These are phyloP conservation scores for Amphibolis antarctica DNA, from an alignment of 106 monocot species.

Conservation along the genomic window DNA sequence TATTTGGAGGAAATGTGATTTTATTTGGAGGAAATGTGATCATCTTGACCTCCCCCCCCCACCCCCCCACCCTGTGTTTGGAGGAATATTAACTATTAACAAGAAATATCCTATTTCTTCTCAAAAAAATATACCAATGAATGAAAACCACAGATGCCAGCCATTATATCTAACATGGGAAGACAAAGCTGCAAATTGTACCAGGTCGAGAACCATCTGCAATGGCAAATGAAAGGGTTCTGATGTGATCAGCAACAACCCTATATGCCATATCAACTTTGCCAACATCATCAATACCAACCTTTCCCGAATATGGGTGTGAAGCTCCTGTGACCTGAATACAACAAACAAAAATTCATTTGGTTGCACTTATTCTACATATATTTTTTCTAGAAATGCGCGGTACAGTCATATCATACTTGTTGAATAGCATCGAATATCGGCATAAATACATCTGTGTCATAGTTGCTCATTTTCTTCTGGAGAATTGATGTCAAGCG, in stretches of 20 bases:
- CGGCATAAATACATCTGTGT: slow-evolving; percentile 83
- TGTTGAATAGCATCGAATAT: slow-evolving; percentile 80
- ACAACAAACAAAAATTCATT: slow-evolving; percentile 1
- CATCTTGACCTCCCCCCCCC: too few relatives aligned
- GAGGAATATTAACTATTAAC: too few relatives aligned
- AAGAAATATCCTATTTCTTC: too few relatives aligned
- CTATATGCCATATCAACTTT: slow-evolving; percentile 93
- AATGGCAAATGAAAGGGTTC: slow-evolving; percentile 90
- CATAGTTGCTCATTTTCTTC: slow-evolving; percentile 93
- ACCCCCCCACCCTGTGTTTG: too few relatives aligned
- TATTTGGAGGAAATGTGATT: too few relatives aligned
- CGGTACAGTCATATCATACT: slow-evolving; percentile 17
- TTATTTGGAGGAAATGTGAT: too few relatives aligned
- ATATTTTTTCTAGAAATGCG: background rate
- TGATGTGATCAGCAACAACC: slow-evolving; percentile 90
- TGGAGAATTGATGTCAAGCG: slow-evolving; percentile 87
- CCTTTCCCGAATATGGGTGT: slow-evolving; percentile 54
- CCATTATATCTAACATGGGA: too few relatives aligned
- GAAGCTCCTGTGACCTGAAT: slow-evolving; percentile 58
- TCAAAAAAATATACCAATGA: too few relatives aligned
- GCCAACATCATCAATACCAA: slow-evolving; percentile 70
- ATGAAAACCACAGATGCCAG: too few relatives aligned
- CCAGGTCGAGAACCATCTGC: slow-evolving; percentile 95
- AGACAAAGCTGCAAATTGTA: slow-evolving; percentile 5
- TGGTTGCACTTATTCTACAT: background rate